A percentile compares a stretch with the other conserved stretches of the same genome.
Conservation (phyloP, 495 filamentous ascomycete genomes). For the Polyplosphaeria fusca region DNA sequence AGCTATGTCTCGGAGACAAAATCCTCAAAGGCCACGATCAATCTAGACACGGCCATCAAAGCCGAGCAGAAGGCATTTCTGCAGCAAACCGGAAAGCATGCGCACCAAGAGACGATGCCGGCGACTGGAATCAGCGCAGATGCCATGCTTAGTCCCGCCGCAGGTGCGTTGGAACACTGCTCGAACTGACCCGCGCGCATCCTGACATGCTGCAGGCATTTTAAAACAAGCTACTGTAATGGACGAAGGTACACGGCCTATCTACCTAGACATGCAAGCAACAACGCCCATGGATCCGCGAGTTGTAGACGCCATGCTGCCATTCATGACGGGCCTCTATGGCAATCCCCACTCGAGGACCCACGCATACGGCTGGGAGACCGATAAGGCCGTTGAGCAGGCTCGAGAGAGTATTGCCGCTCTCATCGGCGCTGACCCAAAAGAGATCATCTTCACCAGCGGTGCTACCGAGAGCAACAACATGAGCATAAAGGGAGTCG, state of each 20-base stretch:
- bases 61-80: constrained; percentile 79
- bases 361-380: constrained; percentile 98
- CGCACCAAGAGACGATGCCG: constrained; percentile 54
- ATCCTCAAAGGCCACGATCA: constrained; percentile 74
- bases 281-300: constrained; percentile 95
- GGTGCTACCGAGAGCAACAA: constrained; percentile 99
- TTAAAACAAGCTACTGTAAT: constrained; percentile 89
- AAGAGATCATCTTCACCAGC: constrained; percentile 98
- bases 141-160: constrained; percentile 73
- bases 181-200: neutral
- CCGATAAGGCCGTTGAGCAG: constrained; percentile 85
- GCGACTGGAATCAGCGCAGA: constrained; percentile 60
- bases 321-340: constrained; percentile 87
- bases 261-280: constrained; percentile 98
- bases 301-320: constrained; percentile 94
- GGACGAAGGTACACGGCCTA: constrained; percentile 90
- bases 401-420: constrained; percentile 78
- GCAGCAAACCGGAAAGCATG: constrained; percentile 62
- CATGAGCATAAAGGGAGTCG: constrained; percentile 98
- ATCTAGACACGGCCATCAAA: constrained; percentile 74
- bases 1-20: constrained; percentile 84
- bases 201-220: constrained; percentile 53
- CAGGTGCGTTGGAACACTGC: constrained; percentile 47
- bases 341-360: constrained; percentile 97
- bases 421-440: constrained; percentile 89